Conservation (phyloP, 2,329 filamentous ascomycete species). For the Penicillium concentricum region DNA sequence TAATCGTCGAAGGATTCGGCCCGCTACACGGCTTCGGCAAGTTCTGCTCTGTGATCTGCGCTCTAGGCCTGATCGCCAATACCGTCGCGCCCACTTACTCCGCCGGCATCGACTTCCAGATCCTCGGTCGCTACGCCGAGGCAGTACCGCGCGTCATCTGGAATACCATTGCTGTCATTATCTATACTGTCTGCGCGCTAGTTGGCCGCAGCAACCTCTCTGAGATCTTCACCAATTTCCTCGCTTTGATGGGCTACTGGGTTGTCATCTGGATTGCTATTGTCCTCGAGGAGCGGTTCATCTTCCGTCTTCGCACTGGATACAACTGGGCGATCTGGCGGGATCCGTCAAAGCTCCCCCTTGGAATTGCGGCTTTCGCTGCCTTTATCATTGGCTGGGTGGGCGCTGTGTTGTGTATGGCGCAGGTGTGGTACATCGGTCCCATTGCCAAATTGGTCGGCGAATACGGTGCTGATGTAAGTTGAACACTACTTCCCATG, state of each 20-base stretch:
- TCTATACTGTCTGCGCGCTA: constrained; percentile 64
- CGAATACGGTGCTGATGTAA: constrained; percentile 57
- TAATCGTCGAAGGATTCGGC: constrained; percentile 62
- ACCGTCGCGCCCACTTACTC: constrained; percentile 65
- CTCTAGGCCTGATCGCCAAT: constrained; percentile 65
- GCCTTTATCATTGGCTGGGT: constrained; percentile 66
- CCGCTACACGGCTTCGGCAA: constrained; percentile 63
- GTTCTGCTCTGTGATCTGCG: constrained; percentile 65
- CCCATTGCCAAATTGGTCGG: constrained; percentile 60
- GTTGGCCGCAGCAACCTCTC: constrained; percentile 61
- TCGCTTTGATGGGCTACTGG: constrained; percentile 71
- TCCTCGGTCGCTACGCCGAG: constrained; percentile 59
- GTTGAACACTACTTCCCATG: constrained; percentile 22
- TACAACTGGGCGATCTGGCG: constrained; percentile 65
- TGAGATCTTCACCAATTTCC: constrained; percentile 67
- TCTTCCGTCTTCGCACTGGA: constrained; percentile 55
- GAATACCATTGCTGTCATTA: constrained; percentile 61
- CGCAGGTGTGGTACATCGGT: constrained; percentile 68
- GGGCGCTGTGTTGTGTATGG: constrained; percentile 66
- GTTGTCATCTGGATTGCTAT: constrained; percentile 65
- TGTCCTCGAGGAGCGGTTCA: constrained; percentile 56
- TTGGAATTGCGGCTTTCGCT: constrained; percentile 61
- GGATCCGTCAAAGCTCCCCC: constrained; percentile 56
- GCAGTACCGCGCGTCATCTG: constrained; percentile 63
- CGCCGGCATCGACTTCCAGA: constrained; percentile 66